Base-by-base conservation (phyloP, 345 rosid species). In the Rhizophora apiculata region DNA sequence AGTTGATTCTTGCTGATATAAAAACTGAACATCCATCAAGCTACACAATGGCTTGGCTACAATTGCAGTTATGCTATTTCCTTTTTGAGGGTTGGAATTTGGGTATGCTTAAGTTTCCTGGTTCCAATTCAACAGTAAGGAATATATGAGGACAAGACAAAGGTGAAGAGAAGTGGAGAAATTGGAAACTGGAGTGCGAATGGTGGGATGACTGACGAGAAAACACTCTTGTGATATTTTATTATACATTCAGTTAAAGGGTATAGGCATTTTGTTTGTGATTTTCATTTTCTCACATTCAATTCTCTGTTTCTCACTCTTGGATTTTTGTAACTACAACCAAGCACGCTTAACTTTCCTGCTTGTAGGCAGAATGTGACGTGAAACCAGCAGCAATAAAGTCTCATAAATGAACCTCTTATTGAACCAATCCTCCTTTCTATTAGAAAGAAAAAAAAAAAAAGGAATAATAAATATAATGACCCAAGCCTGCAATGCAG, bases 311-410 rank as follows among this genome's bases (percentile, higher is more conserved):
- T 56, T 15, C 29, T 24, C 16, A 11, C 60, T 8, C 29, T 24
- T 27, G 3, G 18, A 10, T 8, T 22, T 56, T 56, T 56, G 8
- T 10, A 16, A 21, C 24, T 10, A 0, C 60, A 56, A 24, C 29
- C 31, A 56, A 24, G 31, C 29, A 8, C 24, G 4, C 16, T 22
- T 22, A 8, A 24, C 31, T 24, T 56, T 24, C 29, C 24, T 56
- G 60, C 60, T 56, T 24, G 71, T 10, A 54, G 67, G 72, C 67
- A 82, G 90, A 86, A 65, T 74, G 81, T 69, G 88, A 86, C 88
- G 59, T 67, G 68, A 80, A 86, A 81, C 88, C 55, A 81, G 79
- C 88, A 53, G 78, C 85, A 75, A 77, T 84, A 79, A 79, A 80
- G 71, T 67, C 76, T 72, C 80, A 84, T 81, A 78, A 78, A 76